phyloP scores from a whole-genome alignment of 1,284 basidiomycete species.

The Ceratobasidium sp. region DNA sequence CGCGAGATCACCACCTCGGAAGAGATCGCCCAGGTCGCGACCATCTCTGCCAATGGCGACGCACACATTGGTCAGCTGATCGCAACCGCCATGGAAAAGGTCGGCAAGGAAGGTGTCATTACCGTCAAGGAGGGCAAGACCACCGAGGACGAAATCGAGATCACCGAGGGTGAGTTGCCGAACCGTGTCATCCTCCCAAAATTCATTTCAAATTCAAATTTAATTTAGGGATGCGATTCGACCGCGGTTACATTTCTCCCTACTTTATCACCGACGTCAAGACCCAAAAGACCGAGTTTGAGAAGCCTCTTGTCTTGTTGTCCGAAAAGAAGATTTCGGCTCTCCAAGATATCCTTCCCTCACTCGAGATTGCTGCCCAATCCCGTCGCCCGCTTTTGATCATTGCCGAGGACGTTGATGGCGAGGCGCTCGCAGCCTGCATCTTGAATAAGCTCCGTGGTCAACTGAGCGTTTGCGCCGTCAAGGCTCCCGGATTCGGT shows the following conservation, averaged over 20 bases:
- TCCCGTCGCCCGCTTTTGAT: conserved; percentile 91
- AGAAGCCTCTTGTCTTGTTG: conserved; percentile 93
- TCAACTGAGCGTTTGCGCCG: conserved; percentile 89
- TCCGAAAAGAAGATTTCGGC: conserved; percentile 98
- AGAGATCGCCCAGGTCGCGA: conserved; percentile 94
- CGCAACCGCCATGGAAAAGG: conserved; percentile 99
- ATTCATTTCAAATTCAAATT: neutral
- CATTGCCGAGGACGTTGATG: conserved; percentile 97
- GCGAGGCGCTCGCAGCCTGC: conserved; percentile 95
- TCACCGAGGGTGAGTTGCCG: conserved; percentile 74
- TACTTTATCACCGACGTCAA: conserved; percentile 99
- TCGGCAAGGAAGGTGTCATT: conserved; percentile 99
- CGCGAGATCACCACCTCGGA: conserved; percentile 96
- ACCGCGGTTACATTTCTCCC: conserved; percentile 97
- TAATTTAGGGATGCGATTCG: conserved; percentile 85
- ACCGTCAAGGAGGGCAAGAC: conserved; percentile 99
- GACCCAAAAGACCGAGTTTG: conserved; percentile 94
- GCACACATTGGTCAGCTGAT: conserved; percentile 93
- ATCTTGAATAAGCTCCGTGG: conserved; percentile 99
- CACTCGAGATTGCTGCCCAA: conserved; percentile 91
- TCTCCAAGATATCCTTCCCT: conserved; percentile 94
- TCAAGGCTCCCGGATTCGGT: conserved; percentile 98
- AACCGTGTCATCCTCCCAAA: neutral
- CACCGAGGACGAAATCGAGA: conserved; percentile 98
- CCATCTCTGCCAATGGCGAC: conserved; percentile 98